Evolutionary conservation across 495 filamentous ascomycete species (phyloP).

Genomic region (Neurospora africana): DNA sequence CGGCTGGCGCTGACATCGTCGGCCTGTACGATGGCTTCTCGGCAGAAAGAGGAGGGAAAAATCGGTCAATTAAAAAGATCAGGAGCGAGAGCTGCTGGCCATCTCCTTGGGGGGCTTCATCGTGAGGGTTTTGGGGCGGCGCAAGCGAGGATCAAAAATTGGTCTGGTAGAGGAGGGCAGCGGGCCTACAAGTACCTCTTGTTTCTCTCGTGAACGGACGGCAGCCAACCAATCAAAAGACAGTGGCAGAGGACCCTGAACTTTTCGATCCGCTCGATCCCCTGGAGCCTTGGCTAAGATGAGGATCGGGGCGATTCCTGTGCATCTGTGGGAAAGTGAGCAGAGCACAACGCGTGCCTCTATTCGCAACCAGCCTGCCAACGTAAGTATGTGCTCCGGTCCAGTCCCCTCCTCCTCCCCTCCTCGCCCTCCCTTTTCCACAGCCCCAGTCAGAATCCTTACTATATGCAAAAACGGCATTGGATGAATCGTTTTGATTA

Average conservation of each 20-base stretch:
- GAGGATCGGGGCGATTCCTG: constrained; percentile 16
- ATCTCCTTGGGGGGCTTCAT: background rate
- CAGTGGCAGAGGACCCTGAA: constrained; percentile 13
- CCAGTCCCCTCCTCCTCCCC: background rate
- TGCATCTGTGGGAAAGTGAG: constrained; percentile 14
- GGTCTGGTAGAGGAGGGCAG: background rate
- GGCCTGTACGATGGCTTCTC: background rate
- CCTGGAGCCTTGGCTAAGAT: background rate
- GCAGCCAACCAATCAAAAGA: constrained; percentile 1
- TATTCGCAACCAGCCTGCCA: background rate
- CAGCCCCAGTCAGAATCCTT: background rate
- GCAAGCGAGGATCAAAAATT: background rate
- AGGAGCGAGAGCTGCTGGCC: background rate
- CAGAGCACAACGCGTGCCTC: background rate
- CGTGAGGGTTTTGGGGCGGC: background rate
- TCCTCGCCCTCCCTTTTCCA: background rate
- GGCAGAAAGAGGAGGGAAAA: background rate
- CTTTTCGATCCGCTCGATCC: constrained; percentile 16
- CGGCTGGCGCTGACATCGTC: background rate
- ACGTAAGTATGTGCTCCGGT: background rate
- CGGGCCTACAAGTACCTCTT: background rate
- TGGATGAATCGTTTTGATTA: background rate
- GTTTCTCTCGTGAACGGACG: background rate
- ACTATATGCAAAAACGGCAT: background rate
- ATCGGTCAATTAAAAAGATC: background rate